A percentile compares a stretch with the other conserved stretches of the same genome.
Evolutionary conservation across 202 grass and related monocot species (phyloP).

Genomic region (Schoenoplectus triqueter): DNA sequence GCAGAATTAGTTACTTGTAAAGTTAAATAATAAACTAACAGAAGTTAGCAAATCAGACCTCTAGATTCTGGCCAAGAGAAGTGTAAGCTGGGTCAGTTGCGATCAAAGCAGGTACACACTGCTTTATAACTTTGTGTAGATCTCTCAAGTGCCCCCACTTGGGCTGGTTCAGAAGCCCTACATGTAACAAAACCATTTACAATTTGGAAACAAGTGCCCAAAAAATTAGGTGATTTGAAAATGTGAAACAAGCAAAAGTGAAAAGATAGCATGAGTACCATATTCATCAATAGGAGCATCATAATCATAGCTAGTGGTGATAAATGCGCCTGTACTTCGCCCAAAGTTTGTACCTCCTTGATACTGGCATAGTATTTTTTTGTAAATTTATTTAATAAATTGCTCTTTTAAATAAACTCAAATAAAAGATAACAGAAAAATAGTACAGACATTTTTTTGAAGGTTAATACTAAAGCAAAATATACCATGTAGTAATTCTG

Average conservation of each 20-base stretch:
- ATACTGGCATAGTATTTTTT: constrained; percentile 55
- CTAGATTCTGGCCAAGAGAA: constrained; percentile 88
- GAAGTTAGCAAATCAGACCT: constrained; percentile 48
- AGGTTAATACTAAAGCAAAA: not conserved
- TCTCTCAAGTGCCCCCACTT: constrained; percentile 98
- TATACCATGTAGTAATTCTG: constrained; percentile 99
- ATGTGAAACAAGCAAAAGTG: not conserved
- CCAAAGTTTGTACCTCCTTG: constrained; percentile 93
- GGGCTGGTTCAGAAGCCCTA: constrained; percentile 78
- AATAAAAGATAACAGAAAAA: not conserved
- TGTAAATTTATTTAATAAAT: not conserved
- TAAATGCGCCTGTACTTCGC: constrained; percentile 81
- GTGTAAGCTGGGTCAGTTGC: constrained; percentile 80
- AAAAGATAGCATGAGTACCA: constrained; percentile 48
- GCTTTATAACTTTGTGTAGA: constrained; percentile 92
- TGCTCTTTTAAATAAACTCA: not conserved
- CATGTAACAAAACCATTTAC: constrained; percentile 36
- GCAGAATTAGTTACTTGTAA: not conserved
- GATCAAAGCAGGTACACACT: constrained; percentile 79
- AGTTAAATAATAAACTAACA: not conserved
- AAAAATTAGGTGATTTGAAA: not conserved
- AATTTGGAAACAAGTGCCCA: not conserved
- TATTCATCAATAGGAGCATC: constrained; percentile 98
- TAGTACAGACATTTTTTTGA: not conserved
- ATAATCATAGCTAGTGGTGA: constrained; percentile 97